Percentiles rank a stretch among this genome's conserved stretches.
Conservation (phyloP, 2,329 filamentous ascomycete genomes). For the Claviceps africana region DNA sequence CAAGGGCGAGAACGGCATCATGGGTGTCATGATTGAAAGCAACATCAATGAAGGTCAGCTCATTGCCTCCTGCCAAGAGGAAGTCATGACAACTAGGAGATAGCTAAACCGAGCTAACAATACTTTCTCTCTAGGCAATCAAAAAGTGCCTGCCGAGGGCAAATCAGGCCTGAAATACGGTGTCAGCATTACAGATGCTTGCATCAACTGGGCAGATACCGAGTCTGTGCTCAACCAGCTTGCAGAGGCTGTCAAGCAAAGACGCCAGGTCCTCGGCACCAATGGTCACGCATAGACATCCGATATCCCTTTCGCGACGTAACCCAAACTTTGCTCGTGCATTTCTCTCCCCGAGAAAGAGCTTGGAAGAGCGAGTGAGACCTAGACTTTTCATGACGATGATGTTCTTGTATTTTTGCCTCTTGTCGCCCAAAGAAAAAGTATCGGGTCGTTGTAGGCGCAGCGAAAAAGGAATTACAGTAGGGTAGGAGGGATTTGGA, state of each 20-base stretch:
- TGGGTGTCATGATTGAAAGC: constrained; percentile 98
- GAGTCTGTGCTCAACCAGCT: constrained; percentile 71
- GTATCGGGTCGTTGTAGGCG: not conserved
- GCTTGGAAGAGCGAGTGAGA: not conserved
- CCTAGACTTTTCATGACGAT: not conserved
- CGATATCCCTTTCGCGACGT: not conserved
- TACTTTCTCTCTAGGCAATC: constrained; percentile 31
- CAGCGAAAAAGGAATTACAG: not conserved
- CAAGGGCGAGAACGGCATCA: constrained; percentile 72
- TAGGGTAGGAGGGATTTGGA: not conserved
- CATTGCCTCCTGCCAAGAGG: not conserved
- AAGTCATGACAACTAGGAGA: too few relatives aligned
- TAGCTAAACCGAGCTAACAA: not conserved
- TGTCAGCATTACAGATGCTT: constrained; percentile 90
- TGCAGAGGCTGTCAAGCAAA: constrained; percentile 65
- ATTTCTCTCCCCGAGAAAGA: not conserved
- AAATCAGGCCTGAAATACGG: constrained; percentile 69
- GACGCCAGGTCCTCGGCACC: constrained; percentile 32
- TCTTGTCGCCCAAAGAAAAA: not conserved
- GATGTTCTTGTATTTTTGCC: not conserved
- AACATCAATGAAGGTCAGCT: constrained; percentile 67
- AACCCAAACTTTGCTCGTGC: not conserved
- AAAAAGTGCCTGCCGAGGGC: constrained; percentile 77
- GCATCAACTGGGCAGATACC: constrained; percentile 84
- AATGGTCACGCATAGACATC: not conserved